Conservation (phyloP, 108 stramenopile genomes). For the Schizochytrium sp. region DNA sequence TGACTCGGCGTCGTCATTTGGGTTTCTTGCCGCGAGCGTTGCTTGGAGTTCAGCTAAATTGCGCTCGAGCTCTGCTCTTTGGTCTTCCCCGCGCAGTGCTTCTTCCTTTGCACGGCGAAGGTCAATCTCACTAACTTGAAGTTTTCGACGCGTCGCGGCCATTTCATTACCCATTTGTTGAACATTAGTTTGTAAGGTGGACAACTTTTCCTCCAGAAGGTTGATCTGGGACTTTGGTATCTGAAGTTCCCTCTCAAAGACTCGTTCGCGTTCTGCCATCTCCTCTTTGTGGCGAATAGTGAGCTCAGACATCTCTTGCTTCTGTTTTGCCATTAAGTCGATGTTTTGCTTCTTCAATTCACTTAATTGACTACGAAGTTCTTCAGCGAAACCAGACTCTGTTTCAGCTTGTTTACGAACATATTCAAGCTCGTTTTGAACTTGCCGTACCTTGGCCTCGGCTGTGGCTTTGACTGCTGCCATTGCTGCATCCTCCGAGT, state of each 20-base stretch:
- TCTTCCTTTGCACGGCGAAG: conserved; percentile 20
- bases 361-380: background rate
- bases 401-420: conserved; percentile 38
- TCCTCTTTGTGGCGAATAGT: background rate
- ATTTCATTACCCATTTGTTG: conserved; percentile 24
- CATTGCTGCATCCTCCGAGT: conserved; percentile 49
- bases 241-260: conserved; percentile 3
- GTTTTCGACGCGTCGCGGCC: conserved; percentile 25
- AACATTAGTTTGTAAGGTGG: conserved; percentile 21
- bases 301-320: background rate
- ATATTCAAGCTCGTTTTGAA: conserved; percentile 52
- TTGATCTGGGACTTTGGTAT: conserved; percentile 20
- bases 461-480: conserved; percentile 35
- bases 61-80: conserved; percentile 1
- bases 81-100: background rate
- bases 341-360: background rate
- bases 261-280: background rate
- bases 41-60: conserved; percentile 44
- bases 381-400: background rate
- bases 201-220: conserved; percentile 24
- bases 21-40: background rate
- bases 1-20: background rate
- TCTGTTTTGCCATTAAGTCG: background rate
- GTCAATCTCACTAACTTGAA: conserved; percentile 34
- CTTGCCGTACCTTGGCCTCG: conserved; percentile 26